These are phyloP conservation scores for Blastosporella zonata DNA, from an alignment of 1,284 basidiomycete species.

Conservation along the genomic window DNA sequence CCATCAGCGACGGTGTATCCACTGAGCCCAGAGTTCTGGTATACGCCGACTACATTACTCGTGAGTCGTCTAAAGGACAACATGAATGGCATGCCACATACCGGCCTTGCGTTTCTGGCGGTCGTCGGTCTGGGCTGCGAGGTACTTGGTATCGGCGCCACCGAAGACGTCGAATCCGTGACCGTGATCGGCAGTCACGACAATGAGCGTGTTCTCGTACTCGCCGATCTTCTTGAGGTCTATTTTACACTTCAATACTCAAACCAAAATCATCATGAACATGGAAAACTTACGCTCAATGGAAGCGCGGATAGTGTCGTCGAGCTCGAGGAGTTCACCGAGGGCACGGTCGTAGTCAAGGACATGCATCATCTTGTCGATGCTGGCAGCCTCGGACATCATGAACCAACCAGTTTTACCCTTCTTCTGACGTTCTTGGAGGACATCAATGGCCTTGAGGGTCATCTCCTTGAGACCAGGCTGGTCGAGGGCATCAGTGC, in stretches of 20 bases:
- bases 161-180: constrained; percentile 42
- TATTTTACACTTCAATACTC: constrained; percentile 12
- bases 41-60: constrained; percentile 30
- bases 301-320: constrained; percentile 39
- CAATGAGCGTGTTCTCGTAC: constrained; percentile 37
- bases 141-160: constrained; percentile 40
- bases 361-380: constrained; percentile 46
- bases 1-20: constrained; percentile 36
- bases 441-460: constrained; percentile 41
- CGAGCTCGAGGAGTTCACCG: constrained; percentile 40
- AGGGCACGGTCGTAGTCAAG: constrained; percentile 43
- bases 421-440: constrained; percentile 34
- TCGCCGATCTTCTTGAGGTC: constrained; percentile 40
- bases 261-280: too few relatives aligned
- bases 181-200: constrained; percentile 42
- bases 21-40: constrained; percentile 36
- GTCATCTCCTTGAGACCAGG: constrained; percentile 45
- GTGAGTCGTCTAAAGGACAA: background rate
- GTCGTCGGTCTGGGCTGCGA: constrained; percentile 33
- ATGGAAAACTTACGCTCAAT: constrained; percentile 32
- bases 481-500: constrained; percentile 38
- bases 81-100: constrained; percentile 13
- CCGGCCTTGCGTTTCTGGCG: constrained; percentile 34
- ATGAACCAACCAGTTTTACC: constrained; percentile 38
- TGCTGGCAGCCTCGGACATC: constrained; percentile 44